Evolutionary conservation across 805 yeast genomes (phyloP), one percentile per base, ranked within the genome.

Genomic region (Sugiyamaella lignohabitans): DNA sequence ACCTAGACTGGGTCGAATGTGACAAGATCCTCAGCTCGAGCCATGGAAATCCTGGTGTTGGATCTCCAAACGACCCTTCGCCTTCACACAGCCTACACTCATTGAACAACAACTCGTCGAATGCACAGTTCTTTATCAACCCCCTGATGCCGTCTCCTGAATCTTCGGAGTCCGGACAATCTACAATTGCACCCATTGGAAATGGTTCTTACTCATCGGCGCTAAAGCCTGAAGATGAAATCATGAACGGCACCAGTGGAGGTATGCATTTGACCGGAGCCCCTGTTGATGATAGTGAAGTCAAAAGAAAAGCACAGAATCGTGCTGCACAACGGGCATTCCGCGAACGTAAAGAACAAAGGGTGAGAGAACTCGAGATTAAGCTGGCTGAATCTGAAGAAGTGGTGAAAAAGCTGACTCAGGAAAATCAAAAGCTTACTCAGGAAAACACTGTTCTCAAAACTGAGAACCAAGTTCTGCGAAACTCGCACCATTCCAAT

Each of bases 241-340:
- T 6, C 30, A 27, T 27, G n/a, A n/a, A n/a, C n/a, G n/a, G n/a
- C n/a, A n/a, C n/a, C n/a, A n/a, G n/a, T n/a, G n/a, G n/a, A n/a
- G n/a, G 17, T n/a, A 17, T 34, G 32, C 32, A 29, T 34, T 34
- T 34, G 14, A 34, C 14, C 38, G 17, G 8, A n/a, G 19, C 5
- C 38, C 38, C 14, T 35, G 20, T 17, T 35, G 38, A 35, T 14
- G 38, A 35, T 35, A 56, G 76, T 4, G 72, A 72, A 17, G 67
- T 73, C 52, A 79, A 78, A 61, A 74, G 85, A 44, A 84, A 80
- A 59, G 87, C 87, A 2, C 93, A 83, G 61, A 85, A 86, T 60
- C 70, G 95, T 57, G 89, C 89, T 8, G 95, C 95, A 1, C 95
- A 87, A 65, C 71, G 88, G 54, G 95, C 95, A 2, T 87, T 84